phyloP scores from a whole-genome alignment of 768 basidiomycete species.

The Suillus tomentosus region DNA sequence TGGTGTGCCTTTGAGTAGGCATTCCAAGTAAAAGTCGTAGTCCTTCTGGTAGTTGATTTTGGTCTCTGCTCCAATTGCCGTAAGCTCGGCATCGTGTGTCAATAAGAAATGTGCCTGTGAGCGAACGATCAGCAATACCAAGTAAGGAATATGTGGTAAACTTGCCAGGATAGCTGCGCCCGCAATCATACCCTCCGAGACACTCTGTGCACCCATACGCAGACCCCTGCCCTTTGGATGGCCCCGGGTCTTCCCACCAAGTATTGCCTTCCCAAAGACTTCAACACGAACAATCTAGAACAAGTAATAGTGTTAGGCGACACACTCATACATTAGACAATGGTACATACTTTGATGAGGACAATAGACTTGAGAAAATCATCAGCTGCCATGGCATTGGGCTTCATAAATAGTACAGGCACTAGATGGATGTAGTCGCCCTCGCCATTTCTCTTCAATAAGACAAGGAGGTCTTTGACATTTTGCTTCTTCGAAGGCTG shows the following conservation, averaged over 20 bases:
- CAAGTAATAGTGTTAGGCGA: not conserved
- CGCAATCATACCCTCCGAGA: conserved; percentile 3
- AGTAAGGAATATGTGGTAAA: not conserved
- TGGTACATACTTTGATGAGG: conserved; percentile 2
- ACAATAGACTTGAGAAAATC: conserved; percentile 5
- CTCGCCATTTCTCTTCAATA: conserved; percentile 2
- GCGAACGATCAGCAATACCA: not conserved
- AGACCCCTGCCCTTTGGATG: conserved; percentile 1
- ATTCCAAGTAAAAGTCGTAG: conserved; percentile 5
- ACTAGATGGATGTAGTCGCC: not conserved
- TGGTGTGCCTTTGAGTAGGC: not conserved
- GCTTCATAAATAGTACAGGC: conserved; percentile 3
- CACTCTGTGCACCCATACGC: not conserved
- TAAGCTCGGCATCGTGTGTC: not conserved
- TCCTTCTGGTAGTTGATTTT: conserved; percentile 6
- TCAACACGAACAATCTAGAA: conserved; percentile 4
- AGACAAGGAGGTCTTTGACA: not conserved
- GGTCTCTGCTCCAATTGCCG: not conserved
- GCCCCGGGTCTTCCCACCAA: conserved; percentile 6
- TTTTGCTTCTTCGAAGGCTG: not conserved
- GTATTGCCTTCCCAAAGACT: conserved; percentile 9
- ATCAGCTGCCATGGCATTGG: not conserved
- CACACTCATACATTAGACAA: not conserved
- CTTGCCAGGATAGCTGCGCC: conserved; percentile 6
- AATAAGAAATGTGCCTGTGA: conserved; percentile 9